Evolutionary conservation across 2,329 filamentous ascomycete species (phyloP), one percentile per base, ranked within the genome.

Genomic region (Fusarium sublunatum): DNA sequence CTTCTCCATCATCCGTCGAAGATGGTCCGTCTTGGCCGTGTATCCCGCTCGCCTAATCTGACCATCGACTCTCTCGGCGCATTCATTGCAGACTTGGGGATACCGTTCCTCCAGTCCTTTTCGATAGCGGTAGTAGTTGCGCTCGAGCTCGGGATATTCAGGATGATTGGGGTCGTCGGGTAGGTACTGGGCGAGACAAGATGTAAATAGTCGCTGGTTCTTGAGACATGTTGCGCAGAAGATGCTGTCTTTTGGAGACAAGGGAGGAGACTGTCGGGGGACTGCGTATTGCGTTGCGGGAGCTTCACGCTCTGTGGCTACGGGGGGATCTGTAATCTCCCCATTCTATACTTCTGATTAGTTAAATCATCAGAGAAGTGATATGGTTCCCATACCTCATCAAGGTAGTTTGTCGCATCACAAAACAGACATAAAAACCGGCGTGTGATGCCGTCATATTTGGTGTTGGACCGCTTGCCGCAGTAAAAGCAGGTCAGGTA

Each of bases 361-460:
- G 58, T 24, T 29, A 28, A 4, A 28, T 10, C 24, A 12, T 13
- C 8, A 13, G 13, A 5, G 2, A 3, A 4, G 6, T 1, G 1
- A 2, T 7, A 2, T 0, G 0, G 22, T 19, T 10, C 38, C 26
- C 60, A 22, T 79, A 95, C 93, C 80, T 94, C 84, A 74, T 99
- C 95, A 29, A 97, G 82, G 78, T 92, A 91, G 76, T 98, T 99
- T 57, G 89, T 88, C 15, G 93, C 91, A 70, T 95, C 91, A 81
- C 95, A 99, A 60, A 85, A 81, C 19, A 84, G 78, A 77, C 93
- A 97, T 41, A 88, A 81, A 77, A 93, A 97, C 70, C 87, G 83
- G 73, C 82, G 83, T 53, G 86, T 81, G 48, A 74, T 72, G 28
- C 85, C 84, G 68, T 87, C 83, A 69, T 85, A 88, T 64, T 77